Conservation (phyloP, 352 stramenopile genomes). For the Paralagenidium karlingii region DNA sequence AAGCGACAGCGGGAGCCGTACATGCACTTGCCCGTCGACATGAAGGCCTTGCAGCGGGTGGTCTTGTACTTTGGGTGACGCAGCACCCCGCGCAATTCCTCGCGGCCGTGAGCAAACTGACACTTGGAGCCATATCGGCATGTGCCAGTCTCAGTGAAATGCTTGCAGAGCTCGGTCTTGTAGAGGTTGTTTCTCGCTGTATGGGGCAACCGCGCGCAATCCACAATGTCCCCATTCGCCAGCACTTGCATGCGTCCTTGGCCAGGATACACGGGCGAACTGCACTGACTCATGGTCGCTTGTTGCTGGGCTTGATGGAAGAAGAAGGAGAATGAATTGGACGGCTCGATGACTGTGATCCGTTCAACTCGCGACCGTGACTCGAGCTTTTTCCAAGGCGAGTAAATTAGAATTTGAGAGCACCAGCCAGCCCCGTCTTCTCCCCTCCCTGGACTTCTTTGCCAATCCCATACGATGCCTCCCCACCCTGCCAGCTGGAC, state of each 20-base stretch:
- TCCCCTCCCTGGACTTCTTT: too few species aligned
- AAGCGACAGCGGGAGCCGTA: constrained; percentile 83
- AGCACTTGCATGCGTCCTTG: constrained; percentile 62
- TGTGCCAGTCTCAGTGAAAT: constrained; percentile 75
- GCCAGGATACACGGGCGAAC: too few species aligned
- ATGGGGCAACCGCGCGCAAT: constrained; percentile 61
- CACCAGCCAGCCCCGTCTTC: too few species aligned
- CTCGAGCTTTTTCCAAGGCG: too few species aligned
- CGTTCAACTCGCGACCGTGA: constrained; percentile 1
- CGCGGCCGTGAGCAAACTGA: constrained; percentile 81
- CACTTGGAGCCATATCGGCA: constrained; percentile 84
- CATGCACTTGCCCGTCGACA: constrained; percentile 75
- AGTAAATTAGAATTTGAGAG: too few species aligned
- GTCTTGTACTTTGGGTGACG: constrained; percentile 89
- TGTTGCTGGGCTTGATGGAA: too few species aligned
- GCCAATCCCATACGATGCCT: too few species aligned
- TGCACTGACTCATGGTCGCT: too few species aligned
- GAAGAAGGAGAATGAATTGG: constrained; percentile 20
- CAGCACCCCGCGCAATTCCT: constrained; percentile 74
- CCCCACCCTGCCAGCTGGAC: too few species aligned
- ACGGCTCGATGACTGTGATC: constrained; percentile 18
- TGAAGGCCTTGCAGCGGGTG: constrained; percentile 80
- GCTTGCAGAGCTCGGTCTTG: constrained; percentile 88
- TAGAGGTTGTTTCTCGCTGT: constrained; percentile 81
- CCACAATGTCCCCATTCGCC: constrained; percentile 76